phyloP scores from a whole-genome alignment of 139 green algal genomes.

The Chlamydomonas asymmetrica region DNA sequence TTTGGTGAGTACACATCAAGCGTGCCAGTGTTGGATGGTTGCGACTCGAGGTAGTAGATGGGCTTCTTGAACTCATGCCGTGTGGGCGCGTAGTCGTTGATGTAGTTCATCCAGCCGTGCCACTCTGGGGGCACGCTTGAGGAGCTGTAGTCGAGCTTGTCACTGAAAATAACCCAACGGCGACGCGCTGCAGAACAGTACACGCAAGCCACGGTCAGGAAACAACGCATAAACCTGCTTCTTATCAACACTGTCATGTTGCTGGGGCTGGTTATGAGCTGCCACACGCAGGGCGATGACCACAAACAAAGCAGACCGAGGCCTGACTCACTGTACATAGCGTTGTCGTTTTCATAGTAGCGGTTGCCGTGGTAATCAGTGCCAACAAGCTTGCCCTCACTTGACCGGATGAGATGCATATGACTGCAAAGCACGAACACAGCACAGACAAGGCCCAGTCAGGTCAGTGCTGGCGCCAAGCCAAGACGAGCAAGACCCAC shows the following conservation, averaged over 20 bases:
- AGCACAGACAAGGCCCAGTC: background rate
- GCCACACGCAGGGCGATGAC: background rate
- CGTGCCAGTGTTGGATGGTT: slow-evolving; percentile 41
- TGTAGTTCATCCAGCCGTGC: slow-evolving; percentile 65
- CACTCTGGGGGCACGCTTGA: slow-evolving; percentile 53
- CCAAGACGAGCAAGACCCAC: background rate
- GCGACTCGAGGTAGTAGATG: slow-evolving; percentile 29
- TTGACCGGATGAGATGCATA: slow-evolving; percentile 42
- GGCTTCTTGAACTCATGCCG: slow-evolving; percentile 34
- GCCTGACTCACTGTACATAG: slow-evolving; percentile 27
- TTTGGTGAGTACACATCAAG: slow-evolving; percentile 51
- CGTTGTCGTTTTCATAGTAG: slow-evolving; percentile 56
- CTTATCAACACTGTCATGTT: background rate
- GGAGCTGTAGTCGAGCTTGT: slow-evolving; percentile 29
- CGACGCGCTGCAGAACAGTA: slow-evolving; percentile 48
- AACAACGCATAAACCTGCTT: background rate
- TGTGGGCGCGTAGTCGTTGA: slow-evolving; percentile 50
- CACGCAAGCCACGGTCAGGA: background rate
- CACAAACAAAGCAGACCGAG: background rate
- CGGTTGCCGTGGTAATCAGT: slow-evolving; percentile 46
- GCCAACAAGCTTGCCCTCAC: slow-evolving; percentile 40
- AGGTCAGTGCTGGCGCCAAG: background rate
- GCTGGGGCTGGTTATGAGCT: background rate
- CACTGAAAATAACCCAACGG: slow-evolving; percentile 48
- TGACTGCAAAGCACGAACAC: background rate